phyloP scores from a whole-genome alignment of 257 asterid genomes.

The Echium plantagineum region DNA sequence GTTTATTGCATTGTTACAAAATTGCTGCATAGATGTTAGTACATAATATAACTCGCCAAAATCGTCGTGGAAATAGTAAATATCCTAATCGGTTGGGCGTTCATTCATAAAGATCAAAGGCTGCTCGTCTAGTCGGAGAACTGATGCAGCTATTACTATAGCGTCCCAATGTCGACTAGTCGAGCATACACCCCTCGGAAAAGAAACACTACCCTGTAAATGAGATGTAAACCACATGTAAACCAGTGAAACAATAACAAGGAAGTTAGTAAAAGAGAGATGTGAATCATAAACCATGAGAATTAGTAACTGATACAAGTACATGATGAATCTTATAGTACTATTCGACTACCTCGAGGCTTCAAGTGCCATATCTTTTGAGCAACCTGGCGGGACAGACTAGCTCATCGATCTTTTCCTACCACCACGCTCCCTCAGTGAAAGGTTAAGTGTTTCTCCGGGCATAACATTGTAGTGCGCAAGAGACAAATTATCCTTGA shows the following conservation, averaged over 20 bases:
- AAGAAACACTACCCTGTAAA: background rate
- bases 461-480: constrained; percentile 76
- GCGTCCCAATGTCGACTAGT: too few relatives aligned
- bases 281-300: background rate
- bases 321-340: background rate
- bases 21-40: too few relatives aligned
- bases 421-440: constrained; percentile 98
- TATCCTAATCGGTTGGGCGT: too few relatives aligned
- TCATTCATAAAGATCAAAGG: too few relatives aligned
- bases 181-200: too few relatives aligned
- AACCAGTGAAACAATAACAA: background rate
- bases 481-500: too few relatives aligned
- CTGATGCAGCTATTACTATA: too few relatives aligned
- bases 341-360: constrained; percentile 15
- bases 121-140: too few relatives aligned
- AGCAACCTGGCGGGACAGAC: constrained; percentile 10
- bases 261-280: background rate
- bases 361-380: constrained; percentile 28
- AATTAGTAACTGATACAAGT: background rate
- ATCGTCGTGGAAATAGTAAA: too few relatives aligned
- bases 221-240: too few relatives aligned
- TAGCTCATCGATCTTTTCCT: constrained; percentile 84
- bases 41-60: too few relatives aligned
- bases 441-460: constrained; percentile 64
- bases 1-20: too few relatives aligned